Base-by-base conservation (phyloP, 1,139 yeast species). In the Yamadazyma atmosphaerica region DNA sequence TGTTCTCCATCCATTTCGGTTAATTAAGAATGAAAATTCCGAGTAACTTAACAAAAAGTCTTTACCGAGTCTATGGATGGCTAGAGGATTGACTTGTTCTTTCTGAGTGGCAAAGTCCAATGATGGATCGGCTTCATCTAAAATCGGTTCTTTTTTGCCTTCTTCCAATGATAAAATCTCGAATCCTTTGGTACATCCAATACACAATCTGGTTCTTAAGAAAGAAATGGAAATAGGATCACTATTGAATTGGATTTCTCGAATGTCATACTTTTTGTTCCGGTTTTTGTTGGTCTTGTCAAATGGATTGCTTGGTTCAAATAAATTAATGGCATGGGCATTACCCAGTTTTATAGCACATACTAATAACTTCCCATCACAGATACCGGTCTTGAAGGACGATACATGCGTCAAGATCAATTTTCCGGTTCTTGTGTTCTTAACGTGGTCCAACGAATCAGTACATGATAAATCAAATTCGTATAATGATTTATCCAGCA, bases 91-190 rank as follows among this genome's bases (percentile, higher is more conserved):
- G 42, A 92, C 77, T 10, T 58, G 52, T 61, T 87, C 96, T 45
- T 85, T 79, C 49, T 86, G 86, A 30, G 86, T 82, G n/a, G 95
- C 97, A 69, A 92, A 92, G 56, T 92, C 98, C 41, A 92, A 71
- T 23, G 97, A 88, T 0, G 98, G 94, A 58, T 92, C 98, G 1
- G 98, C 98, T 29, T 95, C 96, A 63, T 90, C 97, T 51, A 90
- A 70, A 38, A 90, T 74, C 8, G 86, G 79, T 56, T 85, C 92
- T 55, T 83, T 83, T 49, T 79, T 81, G 34, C 83, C 78, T 13
- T 85, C 83, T 54, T 88, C 95, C 49, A 90, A 74, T 13, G 88
- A 80, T 32, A 92, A 89, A 54, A 92, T 89, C 63, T 92, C 98
- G 67, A 92, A 92, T 1, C 98, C 98, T 58, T 86, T 88, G 33